phyloP scores from a whole-genome alignment of 768 basidiomycete species.

The Trametes cingulata region DNA sequence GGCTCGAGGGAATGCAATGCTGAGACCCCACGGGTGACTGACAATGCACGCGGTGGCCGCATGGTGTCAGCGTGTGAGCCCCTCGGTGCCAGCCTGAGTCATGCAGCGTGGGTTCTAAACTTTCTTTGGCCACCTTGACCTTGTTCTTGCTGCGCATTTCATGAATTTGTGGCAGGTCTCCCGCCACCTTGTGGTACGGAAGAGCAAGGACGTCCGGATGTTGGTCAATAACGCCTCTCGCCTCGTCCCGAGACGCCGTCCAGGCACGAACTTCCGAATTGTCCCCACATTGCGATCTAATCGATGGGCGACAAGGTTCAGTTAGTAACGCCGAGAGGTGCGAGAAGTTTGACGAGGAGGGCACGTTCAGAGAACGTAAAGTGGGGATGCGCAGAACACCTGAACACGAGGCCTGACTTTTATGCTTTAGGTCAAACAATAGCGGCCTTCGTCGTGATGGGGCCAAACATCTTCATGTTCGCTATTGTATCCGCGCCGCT shows the following conservation, averaged over 20 bases:
- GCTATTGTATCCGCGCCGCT: not conserved
- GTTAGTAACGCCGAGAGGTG: too few species aligned
- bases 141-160: not conserved
- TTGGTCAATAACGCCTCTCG: not conserved
- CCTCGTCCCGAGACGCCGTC: too few species aligned
- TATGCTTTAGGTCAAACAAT: not conserved
- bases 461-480: too few species aligned
- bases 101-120: not conserved
- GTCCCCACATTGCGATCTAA: not conserved
- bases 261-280: too few species aligned
- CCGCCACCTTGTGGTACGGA: too few species aligned
- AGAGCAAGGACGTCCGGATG: not conserved
- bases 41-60: not conserved
- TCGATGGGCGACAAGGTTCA: not conserved
- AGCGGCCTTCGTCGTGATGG: not conserved
- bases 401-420: not conserved
- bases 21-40: not conserved
- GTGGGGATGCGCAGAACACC: not conserved
- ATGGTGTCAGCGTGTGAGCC: slow-evolving; percentile 3
- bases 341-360: too few species aligned
- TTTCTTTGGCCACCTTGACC: not conserved
- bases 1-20: not conserved
- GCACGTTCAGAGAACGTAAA: not conserved
- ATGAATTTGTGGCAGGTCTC: not conserved
- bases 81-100: not conserved